A percentile compares a stretch with the other conserved stretches of the same genome.
Evolutionary conservation across 805 yeast genomes (phyloP).

Genomic region (Zygosaccharomyces siamensis): DNA sequence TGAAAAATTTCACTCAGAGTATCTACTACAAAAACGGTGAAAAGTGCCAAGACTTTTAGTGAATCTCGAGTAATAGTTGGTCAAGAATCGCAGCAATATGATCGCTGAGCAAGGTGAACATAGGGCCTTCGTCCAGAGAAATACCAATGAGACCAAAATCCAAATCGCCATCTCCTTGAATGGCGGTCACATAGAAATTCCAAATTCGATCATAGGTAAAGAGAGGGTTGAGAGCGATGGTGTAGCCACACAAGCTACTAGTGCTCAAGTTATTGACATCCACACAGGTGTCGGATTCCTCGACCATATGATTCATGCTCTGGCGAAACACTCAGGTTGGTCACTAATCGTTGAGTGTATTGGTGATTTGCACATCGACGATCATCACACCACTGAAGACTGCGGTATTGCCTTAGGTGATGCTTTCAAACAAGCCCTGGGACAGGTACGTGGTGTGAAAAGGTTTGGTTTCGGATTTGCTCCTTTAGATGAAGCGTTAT

Average conservation of each 20-base stretch:
- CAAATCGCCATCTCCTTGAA: constrained; percentile 78
- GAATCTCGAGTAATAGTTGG: not conserved
- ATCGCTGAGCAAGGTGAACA: constrained; percentile 20
- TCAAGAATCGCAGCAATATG: not conserved
- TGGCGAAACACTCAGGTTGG: constrained; percentile 98
- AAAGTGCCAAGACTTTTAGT: not conserved
- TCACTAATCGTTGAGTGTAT: constrained; percentile 81
- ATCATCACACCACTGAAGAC: constrained; percentile 96
- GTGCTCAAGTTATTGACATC: constrained; percentile 68
- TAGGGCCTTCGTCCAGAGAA: constrained; percentile 43
- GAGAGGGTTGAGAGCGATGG: constrained; percentile 35
- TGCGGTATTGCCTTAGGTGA: constrained; percentile 87
- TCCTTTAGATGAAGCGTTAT: constrained; percentile 92
- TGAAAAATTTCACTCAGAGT: constrained; percentile 3
- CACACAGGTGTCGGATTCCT: constrained; percentile 92
- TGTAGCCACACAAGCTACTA: constrained; percentile 67
- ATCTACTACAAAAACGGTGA: not conserved
- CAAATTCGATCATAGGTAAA: constrained; percentile 48
- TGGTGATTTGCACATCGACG: constrained; percentile 94
- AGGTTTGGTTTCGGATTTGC: constrained; percentile 93
- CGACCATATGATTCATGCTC: constrained; percentile 96
- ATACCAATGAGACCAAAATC: constrained; percentile 91
- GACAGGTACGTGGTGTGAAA: constrained; percentile 83
- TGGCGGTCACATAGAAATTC: constrained; percentile 73
- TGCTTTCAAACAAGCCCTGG: constrained; percentile 86